A percentile compares a stretch with the other conserved stretches of the same genome.
phyloP scores from a whole-genome alignment of 2,329 filamentous ascomycete genomes.

The Apiospora rasikravindrae region DNA sequence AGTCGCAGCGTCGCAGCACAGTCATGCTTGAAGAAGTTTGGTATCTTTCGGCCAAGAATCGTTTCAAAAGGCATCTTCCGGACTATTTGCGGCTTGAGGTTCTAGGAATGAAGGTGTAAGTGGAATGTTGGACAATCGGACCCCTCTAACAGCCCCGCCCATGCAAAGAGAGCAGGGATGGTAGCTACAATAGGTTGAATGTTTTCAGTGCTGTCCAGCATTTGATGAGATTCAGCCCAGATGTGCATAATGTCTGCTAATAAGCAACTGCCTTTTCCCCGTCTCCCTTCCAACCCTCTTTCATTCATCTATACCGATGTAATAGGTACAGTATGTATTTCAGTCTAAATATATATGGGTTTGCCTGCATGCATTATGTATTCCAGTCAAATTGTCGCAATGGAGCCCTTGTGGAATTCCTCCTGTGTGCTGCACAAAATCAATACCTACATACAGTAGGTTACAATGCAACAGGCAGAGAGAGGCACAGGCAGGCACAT shows the following conservation, averaged over 20 bases:
- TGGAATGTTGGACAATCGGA: not conserved
- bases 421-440: not conserved
- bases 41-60: not conserved
- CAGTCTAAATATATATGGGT: not conserved
- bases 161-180: constrained; percentile 3
- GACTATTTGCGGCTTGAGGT: not conserved
- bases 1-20: not conserved
- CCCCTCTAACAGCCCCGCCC: constrained; percentile 3
- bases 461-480: constrained; percentile 1
- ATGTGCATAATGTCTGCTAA: not conserved
- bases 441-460: too few species aligned
- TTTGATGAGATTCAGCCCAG: not conserved
- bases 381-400: not conserved
- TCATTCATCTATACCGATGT: not conserved
- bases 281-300: not conserved
- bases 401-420: not conserved
- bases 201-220: not conserved
- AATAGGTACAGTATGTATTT: not conserved
- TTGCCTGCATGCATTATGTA: not conserved
- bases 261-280: not conserved
- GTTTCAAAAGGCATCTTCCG: not conserved
- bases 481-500: not conserved
- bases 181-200: not conserved
- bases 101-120: constrained; percentile 8
- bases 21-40: not conserved